phyloP scores from a whole-genome alignment of 306 rosid species.

The Gynostemma pentaphyllum region DNA sequence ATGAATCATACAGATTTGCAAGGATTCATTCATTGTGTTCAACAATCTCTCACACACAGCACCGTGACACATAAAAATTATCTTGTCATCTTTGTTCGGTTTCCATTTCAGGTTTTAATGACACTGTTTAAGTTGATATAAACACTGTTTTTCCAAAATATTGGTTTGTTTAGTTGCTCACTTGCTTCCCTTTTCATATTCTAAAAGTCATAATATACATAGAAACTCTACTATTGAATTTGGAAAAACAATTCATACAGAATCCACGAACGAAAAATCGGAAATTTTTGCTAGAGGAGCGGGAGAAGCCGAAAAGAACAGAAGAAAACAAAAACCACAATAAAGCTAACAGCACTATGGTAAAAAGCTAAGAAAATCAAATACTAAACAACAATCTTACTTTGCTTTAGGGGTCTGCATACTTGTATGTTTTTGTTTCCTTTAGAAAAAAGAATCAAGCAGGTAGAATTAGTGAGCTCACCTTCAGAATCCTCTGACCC shows the following conservation, averaged over 20 bases:
- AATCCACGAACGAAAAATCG: background rate
- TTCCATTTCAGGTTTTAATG: background rate
- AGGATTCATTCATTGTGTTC: background rate
- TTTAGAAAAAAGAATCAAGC: slow-evolving; percentile 2
- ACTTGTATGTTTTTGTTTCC: slow-evolving; percentile 15
- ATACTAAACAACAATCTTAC: slow-evolving; percentile 31
- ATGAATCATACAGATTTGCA: background rate
- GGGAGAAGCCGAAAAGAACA: background rate
- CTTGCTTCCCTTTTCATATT: too few species aligned
- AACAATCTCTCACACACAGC: background rate
- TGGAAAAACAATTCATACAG: background rate
- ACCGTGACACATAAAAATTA: background rate
- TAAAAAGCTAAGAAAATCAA: background rate
- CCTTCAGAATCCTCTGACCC: slow-evolving; percentile 41
- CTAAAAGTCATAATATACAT: too few species aligned
- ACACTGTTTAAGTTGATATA: too few species aligned
- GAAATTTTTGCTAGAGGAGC: background rate
- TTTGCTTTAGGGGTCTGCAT: slow-evolving; percentile 84
- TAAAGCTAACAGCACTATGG: background rate
- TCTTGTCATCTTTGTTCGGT: background rate
- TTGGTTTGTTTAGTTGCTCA: too few species aligned
- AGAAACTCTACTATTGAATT: too few species aligned
- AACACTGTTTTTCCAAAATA: too few species aligned
- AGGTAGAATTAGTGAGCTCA: slow-evolving; percentile 21
- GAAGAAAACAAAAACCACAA: background rate